phyloP scores from a whole-genome alignment of 2,329 filamentous ascomycete genomes.

The Alternaria sp. region DNA sequence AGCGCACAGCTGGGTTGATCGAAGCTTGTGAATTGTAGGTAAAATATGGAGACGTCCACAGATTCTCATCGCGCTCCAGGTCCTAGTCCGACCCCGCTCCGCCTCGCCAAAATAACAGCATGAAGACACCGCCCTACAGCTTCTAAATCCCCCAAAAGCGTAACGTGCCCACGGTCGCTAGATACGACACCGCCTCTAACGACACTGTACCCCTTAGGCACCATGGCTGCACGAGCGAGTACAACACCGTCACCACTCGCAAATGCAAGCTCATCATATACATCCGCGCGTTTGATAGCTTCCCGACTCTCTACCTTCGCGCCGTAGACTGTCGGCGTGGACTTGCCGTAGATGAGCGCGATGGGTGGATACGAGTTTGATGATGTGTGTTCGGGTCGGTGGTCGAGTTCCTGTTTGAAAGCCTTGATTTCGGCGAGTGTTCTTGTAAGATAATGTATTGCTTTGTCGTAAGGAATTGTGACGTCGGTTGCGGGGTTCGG shows the following conservation, averaged over 20 bases:
- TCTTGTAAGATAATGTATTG: conserved; percentile 75
- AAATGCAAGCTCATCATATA: conserved; percentile 88
- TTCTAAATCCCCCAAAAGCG: conserved; percentile 83
- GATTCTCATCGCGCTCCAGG: conserved; percentile 45
- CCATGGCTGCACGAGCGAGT: conserved; percentile 83
- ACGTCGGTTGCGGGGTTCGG: conserved; percentile 51
- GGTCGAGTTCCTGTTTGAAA: conserved; percentile 80
- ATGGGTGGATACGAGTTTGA: conserved; percentile 83
- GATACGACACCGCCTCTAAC: conserved; percentile 78
- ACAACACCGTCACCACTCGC: conserved; percentile 90
- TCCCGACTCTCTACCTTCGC: conserved; percentile 78
- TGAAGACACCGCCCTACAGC: conserved; percentile 78
- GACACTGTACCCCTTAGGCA: conserved; percentile 79
- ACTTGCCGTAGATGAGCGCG: conserved; percentile 86
- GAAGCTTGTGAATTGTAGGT: not conserved
- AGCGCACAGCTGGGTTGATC: not conserved
- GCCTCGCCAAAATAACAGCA: conserved; percentile 72
- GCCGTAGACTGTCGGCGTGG: conserved; percentile 83
- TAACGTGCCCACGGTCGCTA: conserved; percentile 87
- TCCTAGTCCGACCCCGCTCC: conserved; percentile 78
- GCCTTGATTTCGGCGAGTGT: conserved; percentile 74
- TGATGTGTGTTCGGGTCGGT: conserved; percentile 65
- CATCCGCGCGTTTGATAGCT: conserved; percentile 77
- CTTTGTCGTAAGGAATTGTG: conserved; percentile 64
- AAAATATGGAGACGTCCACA: conserved; percentile 52